Evolutionary conservation across 768 basidiomycete species (phyloP), one percentile per base, ranked within the genome.

Genomic region (Pleurotus salmoneostramineus): DNA sequence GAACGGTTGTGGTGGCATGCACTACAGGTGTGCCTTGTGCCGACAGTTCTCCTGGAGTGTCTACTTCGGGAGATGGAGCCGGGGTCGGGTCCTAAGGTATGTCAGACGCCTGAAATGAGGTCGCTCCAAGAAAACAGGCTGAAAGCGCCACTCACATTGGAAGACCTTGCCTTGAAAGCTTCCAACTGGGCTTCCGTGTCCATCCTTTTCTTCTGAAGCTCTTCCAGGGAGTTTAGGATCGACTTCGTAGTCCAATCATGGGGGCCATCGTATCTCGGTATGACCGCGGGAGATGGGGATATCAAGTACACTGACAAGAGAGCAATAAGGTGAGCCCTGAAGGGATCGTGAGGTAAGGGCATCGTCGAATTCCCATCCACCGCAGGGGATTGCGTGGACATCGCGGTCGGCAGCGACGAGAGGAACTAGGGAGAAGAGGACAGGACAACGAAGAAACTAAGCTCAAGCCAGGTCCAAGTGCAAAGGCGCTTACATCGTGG

Each of bases 221-320:
- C 71, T 27, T 68, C 66, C 58, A 84, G 72, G 12, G 79, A 80
- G 50, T 78, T 74, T 33, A 80, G 64, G 60, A 84, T 82, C 58
- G 74, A 68, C 54, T 83, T 79, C 10, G 78, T 84, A 62, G 81
- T 77, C 78, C 79, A 79, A 67, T 83, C 77, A 42, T 69, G 46
- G 4, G 79, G 81, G 3, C 84, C 84, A 58, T 60, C 46, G 67
- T 82, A 83, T 45, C 73, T 71, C 50, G 82, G 82, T 52, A 73
- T 62, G 15, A 82, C 78, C 35, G 74, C 71, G 10, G 76, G 71
- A 60, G 71, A 68, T 14, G 75, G 75, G 58, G 78, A 76, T 46
- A 79, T 72, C 58, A 85, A 81, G 67, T 82, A 82, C 4, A 80
- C 68, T 15, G 84, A 83, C 40, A 85, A 73, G 4, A 83, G 65